phyloP scores from a whole-genome alignment of 176 grass and related monocot species.

The Oryza meyeriana region DNA sequence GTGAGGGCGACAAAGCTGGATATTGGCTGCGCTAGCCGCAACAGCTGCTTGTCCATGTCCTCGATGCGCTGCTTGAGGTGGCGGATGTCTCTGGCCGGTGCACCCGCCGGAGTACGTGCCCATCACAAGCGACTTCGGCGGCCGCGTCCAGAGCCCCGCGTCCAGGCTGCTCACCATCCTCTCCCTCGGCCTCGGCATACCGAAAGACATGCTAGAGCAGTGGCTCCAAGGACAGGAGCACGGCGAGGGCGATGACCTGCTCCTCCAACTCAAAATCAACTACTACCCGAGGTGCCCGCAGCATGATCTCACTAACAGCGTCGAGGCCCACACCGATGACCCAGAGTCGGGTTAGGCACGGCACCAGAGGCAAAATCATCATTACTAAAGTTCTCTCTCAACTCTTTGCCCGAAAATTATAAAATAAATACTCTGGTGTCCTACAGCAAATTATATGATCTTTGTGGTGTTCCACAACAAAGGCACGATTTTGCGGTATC shows the following conservation, averaged over 20 bases:
- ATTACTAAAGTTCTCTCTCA: no score
- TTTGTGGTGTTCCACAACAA: no score
- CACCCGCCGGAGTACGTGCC: slow-evolving; percentile 49
- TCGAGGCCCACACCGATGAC: slow-evolving; percentile 94
- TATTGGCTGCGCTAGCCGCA: neutral
- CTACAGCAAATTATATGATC: no score
- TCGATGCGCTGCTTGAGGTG: slow-evolving; percentile 36
- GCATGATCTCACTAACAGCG: slow-evolving; percentile 73
- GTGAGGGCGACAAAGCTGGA: slow-evolving; percentile 45
- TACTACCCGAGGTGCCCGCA: slow-evolving; percentile 93
- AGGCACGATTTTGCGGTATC: no score
- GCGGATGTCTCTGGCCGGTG: neutral
- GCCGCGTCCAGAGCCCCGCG: slow-evolving; percentile 1
- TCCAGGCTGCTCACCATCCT: slow-evolving; percentile 62
- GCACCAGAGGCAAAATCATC: no score
- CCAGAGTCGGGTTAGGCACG: no score
- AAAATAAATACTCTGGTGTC: no score
- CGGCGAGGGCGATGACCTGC: slow-evolving; percentile 19
- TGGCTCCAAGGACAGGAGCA: slow-evolving; percentile 18
- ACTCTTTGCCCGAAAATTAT: no score
- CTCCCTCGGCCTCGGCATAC: slow-evolving; percentile 50
- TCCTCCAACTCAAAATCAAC: slow-evolving; percentile 91
- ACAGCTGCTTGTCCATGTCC: neutral
- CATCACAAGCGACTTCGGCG: slow-evolving; percentile 8
- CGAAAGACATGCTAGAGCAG: slow-evolving; percentile 27